phyloP scores from a whole-genome alignment of 2,329 filamentous ascomycete genomes.

The Parastagonospora nodorum region DNA sequence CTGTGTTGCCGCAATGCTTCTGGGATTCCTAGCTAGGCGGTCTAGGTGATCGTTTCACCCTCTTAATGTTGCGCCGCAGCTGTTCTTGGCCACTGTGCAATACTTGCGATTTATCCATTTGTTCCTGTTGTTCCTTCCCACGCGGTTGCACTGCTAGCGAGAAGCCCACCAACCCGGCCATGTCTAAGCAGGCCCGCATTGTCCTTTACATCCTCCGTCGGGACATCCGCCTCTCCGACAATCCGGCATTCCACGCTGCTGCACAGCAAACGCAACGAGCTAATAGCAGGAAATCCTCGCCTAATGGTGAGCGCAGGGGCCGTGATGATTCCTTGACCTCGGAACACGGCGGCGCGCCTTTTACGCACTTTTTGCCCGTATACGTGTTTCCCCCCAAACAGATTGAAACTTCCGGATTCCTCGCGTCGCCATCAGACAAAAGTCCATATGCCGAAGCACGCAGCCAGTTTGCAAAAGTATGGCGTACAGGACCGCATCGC shows the following conservation, averaged over 20 bases:
- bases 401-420: slow-evolving; percentile 75
- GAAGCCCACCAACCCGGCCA: slow-evolving; percentile 14
- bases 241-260: slow-evolving; percentile 69
- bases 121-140: slow-evolving; percentile 25
- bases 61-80: slow-evolving; percentile 40
- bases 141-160: slow-evolving; percentile 17
- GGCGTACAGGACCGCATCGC: slow-evolving; percentile 74
- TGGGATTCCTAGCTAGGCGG: slow-evolving; percentile 11
- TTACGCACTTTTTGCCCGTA: slow-evolving; percentile 66
- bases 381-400: slow-evolving; percentile 73
- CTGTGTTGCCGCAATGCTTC: slow-evolving; percentile 26
- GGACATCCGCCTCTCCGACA: slow-evolving; percentile 75
- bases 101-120: slow-evolving; percentile 30
- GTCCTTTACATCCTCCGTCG: slow-evolving; percentile 74
- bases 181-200: slow-evolving; percentile 48
- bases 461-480: slow-evolving; percentile 69
- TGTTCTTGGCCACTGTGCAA: slow-evolving; percentile 38
- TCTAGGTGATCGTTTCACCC: slow-evolving; percentile 20
- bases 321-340: slow-evolving; percentile 44
- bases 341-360: slow-evolving; percentile 23
- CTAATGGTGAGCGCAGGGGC: slow-evolving; percentile 29
- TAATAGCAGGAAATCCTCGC: slow-evolving; percentile 8
- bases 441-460: slow-evolving; percentile 70
- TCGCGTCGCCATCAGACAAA: slow-evolving; percentile 52
- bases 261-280: slow-evolving; percentile 32